Conservation (phyloP, 2,329 filamentous ascomycete species). For the Lasiodiplodia theobromae region DNA sequence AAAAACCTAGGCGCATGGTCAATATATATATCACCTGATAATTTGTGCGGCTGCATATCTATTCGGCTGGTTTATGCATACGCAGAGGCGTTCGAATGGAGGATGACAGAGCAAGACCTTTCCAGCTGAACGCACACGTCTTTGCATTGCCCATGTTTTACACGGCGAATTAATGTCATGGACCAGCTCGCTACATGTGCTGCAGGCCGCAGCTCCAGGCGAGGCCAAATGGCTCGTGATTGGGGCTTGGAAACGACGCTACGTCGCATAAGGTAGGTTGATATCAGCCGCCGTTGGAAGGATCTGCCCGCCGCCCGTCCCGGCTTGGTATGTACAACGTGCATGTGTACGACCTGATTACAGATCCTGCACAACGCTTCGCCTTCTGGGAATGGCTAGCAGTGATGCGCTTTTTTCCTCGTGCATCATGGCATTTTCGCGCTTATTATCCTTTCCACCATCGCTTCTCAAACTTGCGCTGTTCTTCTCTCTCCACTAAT, state of each 20-base stretch:
- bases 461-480: neutral
- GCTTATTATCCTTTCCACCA: neutral
- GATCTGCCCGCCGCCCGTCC: neutral
- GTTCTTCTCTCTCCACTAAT: neutral
- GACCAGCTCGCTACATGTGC: neutral
- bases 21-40: neutral
- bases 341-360: neutral
- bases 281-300: slow-evolving; percentile 2
- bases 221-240: neutral
- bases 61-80: neutral
- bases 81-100: neutral
- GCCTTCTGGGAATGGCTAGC: neutral
- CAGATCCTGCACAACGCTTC: neutral
- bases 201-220: neutral
- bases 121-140: neutral
- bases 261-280: slow-evolving; percentile 12
- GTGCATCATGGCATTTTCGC: neutral
- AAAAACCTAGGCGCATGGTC: neutral
- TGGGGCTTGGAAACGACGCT: neutral
- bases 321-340: neutral
- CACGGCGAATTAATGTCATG: neutral
- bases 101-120: neutral
- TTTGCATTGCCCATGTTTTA: neutral
- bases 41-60: neutral
- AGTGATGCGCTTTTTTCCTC: neutral